Percentiles rank a stretch among this genome's conserved stretches.
Evolutionary conservation across 2,329 filamentous ascomycete species (phyloP).

Genomic region (Bipolaris gigantea): DNA sequence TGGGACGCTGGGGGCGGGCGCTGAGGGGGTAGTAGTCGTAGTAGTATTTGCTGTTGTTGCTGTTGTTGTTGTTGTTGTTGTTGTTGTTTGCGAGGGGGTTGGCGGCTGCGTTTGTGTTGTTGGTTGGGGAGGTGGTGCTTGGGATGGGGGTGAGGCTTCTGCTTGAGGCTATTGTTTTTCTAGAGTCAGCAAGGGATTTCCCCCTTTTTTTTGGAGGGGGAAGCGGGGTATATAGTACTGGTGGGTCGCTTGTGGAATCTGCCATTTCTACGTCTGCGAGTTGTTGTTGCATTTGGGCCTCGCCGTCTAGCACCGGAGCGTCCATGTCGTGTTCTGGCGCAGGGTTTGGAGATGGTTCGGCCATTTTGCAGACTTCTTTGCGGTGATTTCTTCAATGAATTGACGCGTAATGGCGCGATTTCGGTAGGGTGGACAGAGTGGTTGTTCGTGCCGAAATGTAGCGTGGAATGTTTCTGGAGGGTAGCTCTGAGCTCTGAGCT

Average conservation of each 20-base stretch:
- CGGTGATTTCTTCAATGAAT: neutral
- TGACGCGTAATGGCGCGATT: constrained; percentile 1
- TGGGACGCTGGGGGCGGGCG: constrained; percentile 2
- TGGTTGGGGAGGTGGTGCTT: constrained; percentile 5
- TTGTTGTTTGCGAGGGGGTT: constrained; percentile 6
- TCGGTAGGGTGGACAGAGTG: neutral
- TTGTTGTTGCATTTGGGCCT: constrained; percentile 6
- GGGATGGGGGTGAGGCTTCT: neutral
- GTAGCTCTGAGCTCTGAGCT: constrained; percentile 12
- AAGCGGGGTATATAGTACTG: neutral
- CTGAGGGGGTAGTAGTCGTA: neutral
- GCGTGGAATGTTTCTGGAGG: constrained; percentile 2
- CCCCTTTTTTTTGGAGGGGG: neutral
- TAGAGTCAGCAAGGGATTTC: neutral
- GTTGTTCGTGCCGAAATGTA: neutral
- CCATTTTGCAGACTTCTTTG: neutral
- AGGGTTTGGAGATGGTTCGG: constrained; percentile 6
- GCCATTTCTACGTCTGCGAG: constrained; percentile 37
- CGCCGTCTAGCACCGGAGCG: constrained; percentile 26
- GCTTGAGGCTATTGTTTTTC: neutral
- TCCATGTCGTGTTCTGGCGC: constrained; percentile 22
- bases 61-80: neutral
- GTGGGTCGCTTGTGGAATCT: constrained; percentile 23
- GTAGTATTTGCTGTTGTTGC: no score
- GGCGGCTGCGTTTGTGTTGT: constrained; percentile 15